Conservation (phyloP, 2,329 filamentous ascomycete species). For the Sclerotinia glacialis region DNA sequence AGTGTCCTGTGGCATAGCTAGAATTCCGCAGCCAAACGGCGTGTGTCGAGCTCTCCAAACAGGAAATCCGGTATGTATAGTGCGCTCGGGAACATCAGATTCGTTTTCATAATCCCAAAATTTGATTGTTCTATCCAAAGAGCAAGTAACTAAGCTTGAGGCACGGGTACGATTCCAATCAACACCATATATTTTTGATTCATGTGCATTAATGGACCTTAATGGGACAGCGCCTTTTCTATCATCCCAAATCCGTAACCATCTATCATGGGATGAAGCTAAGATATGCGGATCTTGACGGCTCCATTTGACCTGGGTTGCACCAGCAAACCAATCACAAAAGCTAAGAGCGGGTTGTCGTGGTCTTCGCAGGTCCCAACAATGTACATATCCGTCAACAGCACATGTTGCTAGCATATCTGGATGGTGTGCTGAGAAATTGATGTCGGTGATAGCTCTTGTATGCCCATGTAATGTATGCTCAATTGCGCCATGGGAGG, state of each 20-base stretch:
- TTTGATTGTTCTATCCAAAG: slow-evolving; percentile 87
- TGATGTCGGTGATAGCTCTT: slow-evolving; percentile 91
- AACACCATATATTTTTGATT: slow-evolving; percentile 90
- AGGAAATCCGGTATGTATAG: slow-evolving; percentile 79
- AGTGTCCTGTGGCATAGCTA: slow-evolving; percentile 90
- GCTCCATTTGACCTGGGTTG: slow-evolving; percentile 94
- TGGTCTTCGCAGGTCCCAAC: slow-evolving; percentile 80
- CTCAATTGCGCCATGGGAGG: slow-evolving; percentile 68
- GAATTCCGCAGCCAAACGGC: slow-evolving; percentile 78
- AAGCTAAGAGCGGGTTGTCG: slow-evolving; percentile 74
- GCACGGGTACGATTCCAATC: slow-evolving; percentile 84
- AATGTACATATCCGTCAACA: slow-evolving; percentile 89
- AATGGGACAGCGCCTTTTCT: slow-evolving; percentile 74
- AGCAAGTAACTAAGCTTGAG: slow-evolving; percentile 78
- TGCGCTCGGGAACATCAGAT: slow-evolving; percentile 65
- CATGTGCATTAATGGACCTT: slow-evolving; percentile 81
- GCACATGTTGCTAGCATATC: slow-evolving; percentile 87
- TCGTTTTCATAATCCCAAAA: slow-evolving; percentile 77
- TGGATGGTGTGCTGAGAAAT: slow-evolving; percentile 90
- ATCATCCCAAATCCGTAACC: slow-evolving; percentile 86
- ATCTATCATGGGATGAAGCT: slow-evolving; percentile 86
- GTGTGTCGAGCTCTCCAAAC: slow-evolving; percentile 91
- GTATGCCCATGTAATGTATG: slow-evolving; percentile 83
- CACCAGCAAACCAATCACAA: slow-evolving; percentile 90
- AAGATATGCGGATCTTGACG: slow-evolving; percentile 81